Conservation (phyloP, 768 basidiomycete genomes). For the Mycena haematopus region DNA sequence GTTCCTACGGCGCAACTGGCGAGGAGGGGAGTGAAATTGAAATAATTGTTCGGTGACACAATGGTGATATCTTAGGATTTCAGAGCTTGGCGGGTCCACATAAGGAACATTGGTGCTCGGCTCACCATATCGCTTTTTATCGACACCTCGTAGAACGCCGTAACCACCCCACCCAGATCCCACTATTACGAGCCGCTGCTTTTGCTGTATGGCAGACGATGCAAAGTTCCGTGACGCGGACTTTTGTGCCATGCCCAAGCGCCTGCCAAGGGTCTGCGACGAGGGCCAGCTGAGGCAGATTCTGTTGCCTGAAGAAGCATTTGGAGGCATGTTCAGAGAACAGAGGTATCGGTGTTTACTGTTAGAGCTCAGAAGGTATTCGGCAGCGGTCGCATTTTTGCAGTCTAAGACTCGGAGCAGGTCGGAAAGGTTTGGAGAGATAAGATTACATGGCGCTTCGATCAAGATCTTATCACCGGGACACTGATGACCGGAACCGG, state of each 20-base stretch:
- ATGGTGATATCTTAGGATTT: constrained; percentile 61
- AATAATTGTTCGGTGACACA: constrained; percentile 70
- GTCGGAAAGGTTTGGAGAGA: constrained; percentile 1
- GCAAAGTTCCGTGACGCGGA: constrained; percentile 42
- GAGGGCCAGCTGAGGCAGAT: not conserved
- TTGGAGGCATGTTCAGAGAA: constrained; percentile 6
- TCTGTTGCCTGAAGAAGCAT: not conserved
- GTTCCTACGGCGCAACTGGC: constrained; percentile 83
- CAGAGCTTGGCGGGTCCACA: not conserved
- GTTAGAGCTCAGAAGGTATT: not conserved
- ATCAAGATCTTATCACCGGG: not conserved
- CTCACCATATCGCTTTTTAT: constrained; percentile 77
- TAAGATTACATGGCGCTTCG: not conserved
- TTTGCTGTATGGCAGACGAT: constrained; percentile 42
- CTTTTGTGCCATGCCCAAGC: not conserved
- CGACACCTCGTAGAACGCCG: constrained; percentile 66
- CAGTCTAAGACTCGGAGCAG: not conserved
- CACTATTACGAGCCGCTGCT: constrained; percentile 65
- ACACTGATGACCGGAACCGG: not conserved
- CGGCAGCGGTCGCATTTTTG: no score
- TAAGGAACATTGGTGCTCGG: constrained; percentile 18
- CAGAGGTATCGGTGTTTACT: not conserved
- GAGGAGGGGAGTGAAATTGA: constrained; percentile 72
- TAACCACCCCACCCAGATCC: constrained; percentile 86
- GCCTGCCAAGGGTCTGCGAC: not conserved